Evolutionary conservation across 2,329 filamentous ascomycete genomes (phyloP).

Genomic region (Aspergillus fumigatus): DNA sequence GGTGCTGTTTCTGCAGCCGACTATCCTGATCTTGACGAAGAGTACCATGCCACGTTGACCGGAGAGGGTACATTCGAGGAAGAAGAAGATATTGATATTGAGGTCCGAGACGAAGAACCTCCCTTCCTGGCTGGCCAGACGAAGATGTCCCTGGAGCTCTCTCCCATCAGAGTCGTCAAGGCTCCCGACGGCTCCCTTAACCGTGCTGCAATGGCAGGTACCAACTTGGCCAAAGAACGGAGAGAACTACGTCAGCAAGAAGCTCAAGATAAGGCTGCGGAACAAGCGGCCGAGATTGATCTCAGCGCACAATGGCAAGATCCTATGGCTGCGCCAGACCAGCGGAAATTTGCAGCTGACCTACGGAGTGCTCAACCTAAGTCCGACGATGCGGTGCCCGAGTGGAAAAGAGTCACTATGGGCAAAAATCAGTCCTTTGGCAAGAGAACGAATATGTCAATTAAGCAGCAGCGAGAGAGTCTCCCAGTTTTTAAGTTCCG

Average conservation of each 20-base stretch:
- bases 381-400: conserved; percentile 66
- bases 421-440: conserved; percentile 76
- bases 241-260: conserved; percentile 87
- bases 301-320: conserved; percentile 92
- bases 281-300: conserved; percentile 73
- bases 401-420: conserved; percentile 85
- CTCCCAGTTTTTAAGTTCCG: conserved; percentile 88
- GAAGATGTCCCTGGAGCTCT: conserved; percentile 90
- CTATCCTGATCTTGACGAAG: conserved; percentile 90
- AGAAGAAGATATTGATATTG: conserved; percentile 95
- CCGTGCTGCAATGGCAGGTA: conserved; percentile 89
- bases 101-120: conserved; percentile 92
- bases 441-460: conserved; percentile 83
- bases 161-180: conserved; percentile 93
- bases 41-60: conserved; percentile 81
- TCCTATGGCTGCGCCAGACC: conserved; percentile 82
- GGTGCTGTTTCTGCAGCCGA: conserved; percentile 89
- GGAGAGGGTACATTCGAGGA: conserved; percentile 86
- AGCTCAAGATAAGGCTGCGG: conserved; percentile 69
- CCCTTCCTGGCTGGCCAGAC: conserved; percentile 95
- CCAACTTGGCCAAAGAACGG: conserved; percentile 80
- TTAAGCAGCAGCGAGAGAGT: conserved; percentile 89
- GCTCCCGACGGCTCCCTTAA: conserved; percentile 98
- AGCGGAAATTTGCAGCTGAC: conserved; percentile 85
- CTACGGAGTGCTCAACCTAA: conserved; percentile 62